Evolutionary conservation across 1,284 basidiomycete genomes (phyloP).

Genomic region (Cystobasidium sp.): DNA sequence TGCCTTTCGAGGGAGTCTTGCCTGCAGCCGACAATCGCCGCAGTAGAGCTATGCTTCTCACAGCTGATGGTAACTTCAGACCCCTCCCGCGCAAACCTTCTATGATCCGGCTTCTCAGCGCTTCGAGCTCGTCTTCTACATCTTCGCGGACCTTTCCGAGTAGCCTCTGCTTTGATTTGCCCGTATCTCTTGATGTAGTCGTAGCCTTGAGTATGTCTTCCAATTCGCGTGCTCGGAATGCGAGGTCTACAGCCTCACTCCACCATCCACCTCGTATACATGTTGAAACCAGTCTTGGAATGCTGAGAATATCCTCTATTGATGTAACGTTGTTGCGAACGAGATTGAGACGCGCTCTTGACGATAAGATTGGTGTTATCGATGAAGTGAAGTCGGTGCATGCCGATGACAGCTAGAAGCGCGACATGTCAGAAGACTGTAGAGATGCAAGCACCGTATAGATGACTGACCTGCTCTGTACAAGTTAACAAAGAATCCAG

Average conservation of each 20-base stretch:
- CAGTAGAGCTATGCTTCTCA: slow-evolving; percentile 83
- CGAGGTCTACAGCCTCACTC: slow-evolving; percentile 82
- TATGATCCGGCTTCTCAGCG: slow-evolving; percentile 68
- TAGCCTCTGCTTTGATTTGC: slow-evolving; percentile 47
- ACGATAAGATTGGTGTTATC: slow-evolving; percentile 65
- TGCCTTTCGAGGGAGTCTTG: background rate
- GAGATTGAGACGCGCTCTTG: slow-evolving; percentile 72
- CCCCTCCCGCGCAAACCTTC: slow-evolving; percentile 75
- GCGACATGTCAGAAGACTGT: background rate
- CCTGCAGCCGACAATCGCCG: slow-evolving; percentile 68
- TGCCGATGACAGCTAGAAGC: slow-evolving; percentile 56
- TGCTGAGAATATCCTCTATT: slow-evolving; percentile 83
- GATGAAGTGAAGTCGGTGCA: slow-evolving; percentile 68
- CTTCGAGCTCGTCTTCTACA: slow-evolving; percentile 61
- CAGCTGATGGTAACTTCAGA: slow-evolving; percentile 81
- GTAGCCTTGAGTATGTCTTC: slow-evolving; percentile 58
- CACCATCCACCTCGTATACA: slow-evolving; percentile 90
- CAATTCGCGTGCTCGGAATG: slow-evolving; percentile 67
- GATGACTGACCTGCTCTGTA: slow-evolving; percentile 35
- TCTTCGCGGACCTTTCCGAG: slow-evolving; percentile 69
- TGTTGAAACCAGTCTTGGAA: slow-evolving; percentile 85
- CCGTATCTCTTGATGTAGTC: slow-evolving; percentile 56
- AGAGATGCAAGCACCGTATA: too few relatives aligned
- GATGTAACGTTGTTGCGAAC: slow-evolving; percentile 90
- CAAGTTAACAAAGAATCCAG: slow-evolving; percentile 34